phyloP scores from a whole-genome alignment of 805 yeast species.

The Wickerhamomyces mucosus region DNA sequence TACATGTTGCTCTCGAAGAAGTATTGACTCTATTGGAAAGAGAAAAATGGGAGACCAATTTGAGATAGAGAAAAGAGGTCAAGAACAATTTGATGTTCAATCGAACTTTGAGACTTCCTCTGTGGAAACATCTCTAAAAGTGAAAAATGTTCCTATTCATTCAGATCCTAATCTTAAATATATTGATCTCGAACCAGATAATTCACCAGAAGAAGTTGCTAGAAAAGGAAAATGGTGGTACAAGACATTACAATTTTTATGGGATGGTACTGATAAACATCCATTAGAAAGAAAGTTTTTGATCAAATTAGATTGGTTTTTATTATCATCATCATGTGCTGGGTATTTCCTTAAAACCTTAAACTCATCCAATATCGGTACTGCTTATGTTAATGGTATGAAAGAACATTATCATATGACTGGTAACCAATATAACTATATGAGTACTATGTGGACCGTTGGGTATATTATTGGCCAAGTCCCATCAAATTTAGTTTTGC shows the following conservation, averaged over 20 bases:
- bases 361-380: constrained; percentile 31
- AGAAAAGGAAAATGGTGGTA: too few relatives aligned
- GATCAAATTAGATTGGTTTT: constrained; percentile 28
- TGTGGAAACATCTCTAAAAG: too few relatives aligned
- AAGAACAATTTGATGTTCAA: too few relatives aligned
- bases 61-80: too few relatives aligned
- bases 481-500: constrained; percentile 35
- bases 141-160: background rate
- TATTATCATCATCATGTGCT: constrained; percentile 31
- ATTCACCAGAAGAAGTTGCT: too few relatives aligned
- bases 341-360: constrained; percentile 39
- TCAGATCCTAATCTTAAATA: background rate
- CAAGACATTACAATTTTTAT: constrained; percentile 7
- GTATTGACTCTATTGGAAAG: too few relatives aligned
- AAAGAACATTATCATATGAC: constrained; percentile 31
- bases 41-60: too few relatives aligned
- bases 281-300: constrained; percentile 26
- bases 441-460: constrained; percentile 35
- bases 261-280: constrained; percentile 27
- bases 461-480: constrained; percentile 43
- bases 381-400: constrained; percentile 41
- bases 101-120: too few relatives aligned
- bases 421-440: constrained; percentile 35
- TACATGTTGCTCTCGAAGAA: too few relatives aligned
- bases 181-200: background rate